A percentile compares a stretch with the other conserved stretches of the same genome.
Conservation (phyloP, 1,284 basidiomycete species). For the Boletus subluridellus region DNA sequence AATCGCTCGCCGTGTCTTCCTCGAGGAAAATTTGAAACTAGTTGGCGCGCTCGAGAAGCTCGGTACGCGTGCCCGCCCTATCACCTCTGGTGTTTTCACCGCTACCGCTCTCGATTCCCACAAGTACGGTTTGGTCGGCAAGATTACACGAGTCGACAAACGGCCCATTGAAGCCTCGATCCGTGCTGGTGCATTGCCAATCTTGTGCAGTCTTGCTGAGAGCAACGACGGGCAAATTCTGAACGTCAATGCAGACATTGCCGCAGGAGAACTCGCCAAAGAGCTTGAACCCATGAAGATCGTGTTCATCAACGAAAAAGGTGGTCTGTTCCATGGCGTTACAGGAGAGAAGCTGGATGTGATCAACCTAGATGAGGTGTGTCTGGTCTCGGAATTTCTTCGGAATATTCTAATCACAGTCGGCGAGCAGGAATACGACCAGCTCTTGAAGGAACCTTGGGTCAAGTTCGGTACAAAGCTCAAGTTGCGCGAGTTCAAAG, state of each 20-base stretch:
- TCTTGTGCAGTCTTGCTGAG: constrained; percentile 90
- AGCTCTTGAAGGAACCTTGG: constrained; percentile 98
- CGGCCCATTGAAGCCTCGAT: constrained; percentile 93
- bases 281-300: constrained; percentile 99
- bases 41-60: constrained; percentile 88
- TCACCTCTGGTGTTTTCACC: constrained; percentile 93
- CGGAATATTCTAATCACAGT: constrained; percentile 2
- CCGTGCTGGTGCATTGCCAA: constrained; percentile 88
- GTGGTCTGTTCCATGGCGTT: constrained; percentile 95
- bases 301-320: constrained; percentile 98
- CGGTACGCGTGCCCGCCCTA: constrained; percentile 91
- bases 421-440: constrained; percentile 79
- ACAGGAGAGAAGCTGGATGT: constrained; percentile 92
- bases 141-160: constrained; percentile 91
- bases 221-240: constrained; percentile 90
- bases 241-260: constrained; percentile 96
- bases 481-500: constrained; percentile 99
- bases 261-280: constrained; percentile 92
- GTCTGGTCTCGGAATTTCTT: constrained; percentile 17
- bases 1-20: constrained; percentile 91
- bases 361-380: constrained; percentile 95
- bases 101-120: constrained; percentile 91
- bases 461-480: constrained; percentile 99
- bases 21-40: constrained; percentile 92
- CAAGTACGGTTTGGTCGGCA: constrained; percentile 93